These are phyloP conservation scores for Yarrowia deformans DNA, from an alignment of 805 yeast genomes.

Conservation along the genomic window DNA sequence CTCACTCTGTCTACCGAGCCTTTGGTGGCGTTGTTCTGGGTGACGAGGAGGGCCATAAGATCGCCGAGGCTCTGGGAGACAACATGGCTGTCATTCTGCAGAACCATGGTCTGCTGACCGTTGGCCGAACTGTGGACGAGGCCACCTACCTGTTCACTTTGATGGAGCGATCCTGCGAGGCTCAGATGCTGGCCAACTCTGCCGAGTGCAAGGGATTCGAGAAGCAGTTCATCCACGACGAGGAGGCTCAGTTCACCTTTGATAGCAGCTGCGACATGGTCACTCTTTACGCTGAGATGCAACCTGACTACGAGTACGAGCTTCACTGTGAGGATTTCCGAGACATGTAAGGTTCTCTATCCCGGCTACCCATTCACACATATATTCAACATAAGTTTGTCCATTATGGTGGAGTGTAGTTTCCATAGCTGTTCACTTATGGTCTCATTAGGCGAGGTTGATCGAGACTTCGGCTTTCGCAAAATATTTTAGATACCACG, in stretches of 20 bases:
- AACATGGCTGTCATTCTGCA: slow-evolving; percentile 67
- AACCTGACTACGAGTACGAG: slow-evolving; percentile 68
- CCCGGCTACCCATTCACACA: neutral
- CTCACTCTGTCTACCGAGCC: slow-evolving; percentile 68
- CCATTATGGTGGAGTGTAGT: too few species aligned
- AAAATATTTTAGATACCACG: too few species aligned
- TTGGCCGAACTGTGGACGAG: slow-evolving; percentile 74
- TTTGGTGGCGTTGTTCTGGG: slow-evolving; percentile 85
- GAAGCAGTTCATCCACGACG: slow-evolving; percentile 59
- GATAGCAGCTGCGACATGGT: slow-evolving; percentile 69
- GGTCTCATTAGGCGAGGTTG: too few species aligned
- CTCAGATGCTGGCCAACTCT: slow-evolving; percentile 70
- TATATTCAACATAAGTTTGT: neutral
- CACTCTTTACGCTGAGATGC: slow-evolving; percentile 73
- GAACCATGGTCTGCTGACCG: slow-evolving; percentile 77
- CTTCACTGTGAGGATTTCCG: slow-evolving; percentile 41
- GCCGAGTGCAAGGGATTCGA: slow-evolving; percentile 47
- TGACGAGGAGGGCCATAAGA: slow-evolving; percentile 64
- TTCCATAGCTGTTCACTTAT: too few species aligned
- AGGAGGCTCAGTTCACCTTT: slow-evolving; percentile 72
- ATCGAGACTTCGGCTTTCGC: too few species aligned
- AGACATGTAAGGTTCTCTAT: slow-evolving; percentile 15
- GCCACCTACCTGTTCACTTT: slow-evolving; percentile 71
- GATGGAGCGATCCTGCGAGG: slow-evolving; percentile 69
- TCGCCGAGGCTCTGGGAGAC: slow-evolving; percentile 68